Evolutionary conservation across 1,139 yeast species (phyloP), one percentile per base, ranked within the genome.

Genomic region (Sporopachydermia cereana): DNA sequence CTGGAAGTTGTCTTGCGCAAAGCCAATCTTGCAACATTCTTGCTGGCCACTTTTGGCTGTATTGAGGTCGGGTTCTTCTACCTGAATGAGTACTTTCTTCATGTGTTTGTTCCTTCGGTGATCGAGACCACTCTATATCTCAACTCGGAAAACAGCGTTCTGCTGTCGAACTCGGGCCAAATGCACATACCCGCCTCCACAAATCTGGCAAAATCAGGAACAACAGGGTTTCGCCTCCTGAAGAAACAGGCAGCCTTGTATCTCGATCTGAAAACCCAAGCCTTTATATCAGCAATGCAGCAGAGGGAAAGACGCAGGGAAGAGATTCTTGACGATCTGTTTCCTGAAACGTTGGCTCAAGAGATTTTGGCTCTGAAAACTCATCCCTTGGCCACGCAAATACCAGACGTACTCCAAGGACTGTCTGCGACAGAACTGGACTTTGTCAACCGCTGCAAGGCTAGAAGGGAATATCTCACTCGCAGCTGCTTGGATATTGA

Each of bases 231-330:
- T 21, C 80, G 84, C 53, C 67, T 91, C 42, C 66, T 85, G 49
- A 88, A 88, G 59, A 77, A 84, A 3, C 95, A 84, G 53, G 88
- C 95, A 0, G 78, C 76, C 2, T 63, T 91, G 46, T 86, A 73
- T 54, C 68, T 91, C 45, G 96, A 91, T 54, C 69, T 91, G 57
- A 91, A 91, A 59, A 91, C 98, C 0, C 98, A 91, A 62, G 96
- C 96, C 0, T 91, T 79, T 57, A 88, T 91, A 23, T 81, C 96
- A 0, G 95, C 95, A 0, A 64, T 89, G 51, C 85, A 82, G 54
- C 79, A 84, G 3, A 79, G 78, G 7, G 88, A 80, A 48, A 63
- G 80, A 50, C 71, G 85, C 2, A 72, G 78, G 53, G 72, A 72
- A 49, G 91, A 83, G 45, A 75, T 86, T 7, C 64, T 89, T 50